Base-by-base conservation (phyloP, 495 filamentous ascomycete genomes). In the Xylaria acuta region DNA sequence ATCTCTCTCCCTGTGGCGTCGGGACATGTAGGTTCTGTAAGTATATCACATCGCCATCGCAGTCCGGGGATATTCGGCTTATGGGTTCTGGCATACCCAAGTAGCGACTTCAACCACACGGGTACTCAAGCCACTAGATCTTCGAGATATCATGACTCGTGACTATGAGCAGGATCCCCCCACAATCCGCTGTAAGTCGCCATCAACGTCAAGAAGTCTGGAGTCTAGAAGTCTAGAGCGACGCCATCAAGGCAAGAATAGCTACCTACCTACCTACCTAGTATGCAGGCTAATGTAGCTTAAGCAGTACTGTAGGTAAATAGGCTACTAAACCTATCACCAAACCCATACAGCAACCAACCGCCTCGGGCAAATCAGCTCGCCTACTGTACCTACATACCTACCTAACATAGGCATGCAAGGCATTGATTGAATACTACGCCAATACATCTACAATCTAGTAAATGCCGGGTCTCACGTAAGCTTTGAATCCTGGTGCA, bases 391-490 rank as follows among this genome's bases (percentile, higher is more conserved):
- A 3, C 20, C 14, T 36, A 32, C 53, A 14, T 59, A 32, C 16
- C 12, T 34, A n/a, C n/a, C n/a, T n/a, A n/a, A n/a, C n/a, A n/a
- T n/a, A n/a, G n/a, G 5, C 7, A 59, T 60, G 58, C 58, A 22
- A 38, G 58, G 38, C 58, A 38, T 38, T 60, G n/a, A 9, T 60
- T 60, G 32, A 38, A 27, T 60, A n/a, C 58, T 6, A 60, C 58
- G 4, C 12, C 58, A 22, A 60, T 38, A 9, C 12, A 12, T 22
- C 58, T 60, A 30, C 58, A 38, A 32, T 56, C 16, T 53, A 32
- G 27, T 32, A 27, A 43, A 30, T 27, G 60, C 38, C 60, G 14
- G n/a, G 22, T 64, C 60, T 43, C 60, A 64, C 60, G 60, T 64
- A 22, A 64, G 60, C 60, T 9, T 5, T 16, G 38, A 25, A 20